Evolutionary conservation across 139 green algal species (phyloP).

Genomic region (Coelastrella sp.): DNA sequence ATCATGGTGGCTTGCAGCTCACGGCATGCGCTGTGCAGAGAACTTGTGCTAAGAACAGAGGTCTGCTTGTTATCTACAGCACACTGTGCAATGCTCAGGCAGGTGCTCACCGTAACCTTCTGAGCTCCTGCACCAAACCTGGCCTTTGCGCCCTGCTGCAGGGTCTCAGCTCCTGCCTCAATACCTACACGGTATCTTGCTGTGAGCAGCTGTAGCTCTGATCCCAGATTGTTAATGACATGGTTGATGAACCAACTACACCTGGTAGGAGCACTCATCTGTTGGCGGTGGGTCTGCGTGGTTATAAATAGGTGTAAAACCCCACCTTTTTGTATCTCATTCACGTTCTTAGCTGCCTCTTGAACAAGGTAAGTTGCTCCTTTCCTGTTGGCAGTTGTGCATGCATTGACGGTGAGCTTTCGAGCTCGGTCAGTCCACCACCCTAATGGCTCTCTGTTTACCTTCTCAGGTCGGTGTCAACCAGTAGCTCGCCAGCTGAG

Average conservation of each 20-base stretch:
- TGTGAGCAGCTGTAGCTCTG: neutral
- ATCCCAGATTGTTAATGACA: no score
- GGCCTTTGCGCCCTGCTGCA: conserved; percentile 27
- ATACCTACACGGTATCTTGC: conserved; percentile 18
- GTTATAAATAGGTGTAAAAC: neutral
- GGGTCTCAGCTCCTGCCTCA: conserved; percentile 11
- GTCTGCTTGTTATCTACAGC: no score
- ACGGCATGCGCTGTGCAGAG: no score
- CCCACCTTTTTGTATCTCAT: conserved; percentile 31
- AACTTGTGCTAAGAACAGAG: no score
- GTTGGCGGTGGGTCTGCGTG: no score
- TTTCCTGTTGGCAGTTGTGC: conserved; percentile 12
- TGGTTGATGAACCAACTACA: no score
- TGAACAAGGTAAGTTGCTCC: conserved; percentile 35
- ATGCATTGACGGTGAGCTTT: neutral
- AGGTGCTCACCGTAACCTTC: neutral
- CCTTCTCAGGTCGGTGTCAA: conserved; percentile 54
- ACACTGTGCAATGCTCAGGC: no score
- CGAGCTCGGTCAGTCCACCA: neutral
- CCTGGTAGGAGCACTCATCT: no score
- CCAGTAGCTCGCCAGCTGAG: conserved; percentile 52
- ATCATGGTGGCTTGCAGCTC: no score
- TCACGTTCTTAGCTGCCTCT: conserved; percentile 27
- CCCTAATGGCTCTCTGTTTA: neutral
- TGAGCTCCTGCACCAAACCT: conserved; percentile 12